A percentile compares a stretch with the other conserved stretches of the same genome.
These are phyloP conservation scores for Carpinus fangiana DNA, from an alignment of 306 rosid genomes.

Conservation along the genomic window DNA sequence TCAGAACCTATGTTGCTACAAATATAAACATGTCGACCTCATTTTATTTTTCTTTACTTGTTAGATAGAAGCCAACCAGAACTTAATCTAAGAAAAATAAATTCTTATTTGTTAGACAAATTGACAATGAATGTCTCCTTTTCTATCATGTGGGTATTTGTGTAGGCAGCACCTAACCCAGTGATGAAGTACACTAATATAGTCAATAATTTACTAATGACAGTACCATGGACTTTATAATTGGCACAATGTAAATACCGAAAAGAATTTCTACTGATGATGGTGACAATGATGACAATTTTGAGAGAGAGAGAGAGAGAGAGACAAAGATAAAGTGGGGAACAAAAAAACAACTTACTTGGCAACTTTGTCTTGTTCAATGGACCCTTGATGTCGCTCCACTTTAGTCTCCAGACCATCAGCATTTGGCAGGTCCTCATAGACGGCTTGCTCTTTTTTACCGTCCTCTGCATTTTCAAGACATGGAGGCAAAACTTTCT, in stretches of 20 bases:
- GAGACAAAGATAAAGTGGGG: background rate
- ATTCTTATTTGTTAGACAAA: background rate
- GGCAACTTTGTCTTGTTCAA: conserved; percentile 31
- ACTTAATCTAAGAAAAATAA: background rate
- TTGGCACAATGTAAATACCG: background rate
- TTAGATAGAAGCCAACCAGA: background rate
- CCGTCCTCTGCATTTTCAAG: conserved; percentile 30
- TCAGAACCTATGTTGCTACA: too few relatives aligned
- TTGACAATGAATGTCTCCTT: background rate
- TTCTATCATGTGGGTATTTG: background rate
- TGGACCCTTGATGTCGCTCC: conserved; percentile 33
- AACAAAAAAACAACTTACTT: conserved; percentile 43
- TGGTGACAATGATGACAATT: background rate
- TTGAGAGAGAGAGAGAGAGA: background rate
- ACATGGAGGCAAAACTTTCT: conserved; percentile 26
- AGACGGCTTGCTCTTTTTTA: conserved; percentile 25
- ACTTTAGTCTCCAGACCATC: conserved; percentile 31
- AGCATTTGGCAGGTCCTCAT: conserved; percentile 26
- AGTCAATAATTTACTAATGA: background rate
- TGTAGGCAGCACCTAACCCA: background rate
- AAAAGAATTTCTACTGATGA: too few relatives aligned
- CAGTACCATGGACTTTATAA: background rate
- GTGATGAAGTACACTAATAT: background rate
- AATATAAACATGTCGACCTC: background rate
- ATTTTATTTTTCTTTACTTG: background rate